These are phyloP conservation scores for Amphibolis antarctica DNA, from an alignment of 106 monocot genomes.

Conservation along the genomic window DNA sequence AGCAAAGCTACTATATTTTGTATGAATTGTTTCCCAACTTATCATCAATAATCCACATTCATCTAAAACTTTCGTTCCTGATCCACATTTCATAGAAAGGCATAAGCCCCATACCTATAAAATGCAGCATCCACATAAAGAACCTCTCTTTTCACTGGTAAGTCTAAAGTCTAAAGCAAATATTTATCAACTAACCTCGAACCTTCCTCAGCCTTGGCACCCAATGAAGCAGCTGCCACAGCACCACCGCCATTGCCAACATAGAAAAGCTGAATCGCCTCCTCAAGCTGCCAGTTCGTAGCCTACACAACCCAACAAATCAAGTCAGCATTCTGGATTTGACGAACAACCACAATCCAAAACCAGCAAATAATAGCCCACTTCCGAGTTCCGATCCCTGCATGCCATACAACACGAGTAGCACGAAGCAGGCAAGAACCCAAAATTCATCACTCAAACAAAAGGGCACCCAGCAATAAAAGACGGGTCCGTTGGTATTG, in stretches of 20 bases:
- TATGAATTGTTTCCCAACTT: too few species aligned
- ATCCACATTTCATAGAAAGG: neutral
- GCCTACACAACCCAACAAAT: conserved; percentile 28
- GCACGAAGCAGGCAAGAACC: too few species aligned
- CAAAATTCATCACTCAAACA: too few species aligned
- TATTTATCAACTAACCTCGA: conserved; percentile 8
- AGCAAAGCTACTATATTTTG: too few species aligned
- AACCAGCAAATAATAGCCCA: too few species aligned
- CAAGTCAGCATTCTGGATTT: too few species aligned
- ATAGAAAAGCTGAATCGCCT: conserved; percentile 78
- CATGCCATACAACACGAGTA: too few species aligned
- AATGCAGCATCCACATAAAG: conserved; percentile 27
- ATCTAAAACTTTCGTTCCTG: neutral
- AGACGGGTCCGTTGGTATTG: too few species aligned
- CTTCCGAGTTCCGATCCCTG: too few species aligned
- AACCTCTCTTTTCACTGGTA: conserved; percentile 22
- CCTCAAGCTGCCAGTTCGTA: conserved; percentile 74
- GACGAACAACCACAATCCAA: too few species aligned
- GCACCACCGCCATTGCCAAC: conserved; percentile 41
- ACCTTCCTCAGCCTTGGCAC: conserved; percentile 1
- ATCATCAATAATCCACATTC: too few species aligned
- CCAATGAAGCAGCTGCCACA: neutral
- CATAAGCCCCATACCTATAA: conserved; percentile 6
- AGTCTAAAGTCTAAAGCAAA: neutral
- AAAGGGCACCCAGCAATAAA: too few species aligned